phyloP scores from a whole-genome alignment of 108 stramenopile species.

The Skeletonema costatum region DNA sequence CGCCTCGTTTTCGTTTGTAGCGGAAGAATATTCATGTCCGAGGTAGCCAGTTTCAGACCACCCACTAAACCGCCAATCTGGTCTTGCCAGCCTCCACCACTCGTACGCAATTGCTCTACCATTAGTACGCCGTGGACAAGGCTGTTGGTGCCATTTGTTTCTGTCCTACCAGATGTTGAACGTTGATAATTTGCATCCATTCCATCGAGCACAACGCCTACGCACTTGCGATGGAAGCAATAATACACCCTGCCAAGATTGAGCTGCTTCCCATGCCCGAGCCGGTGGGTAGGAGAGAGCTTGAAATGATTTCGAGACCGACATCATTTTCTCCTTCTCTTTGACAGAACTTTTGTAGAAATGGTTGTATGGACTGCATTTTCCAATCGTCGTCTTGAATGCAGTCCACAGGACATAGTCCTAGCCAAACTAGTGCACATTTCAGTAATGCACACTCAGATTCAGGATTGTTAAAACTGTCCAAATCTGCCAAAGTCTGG shows the following conservation, averaged over 20 bases:
- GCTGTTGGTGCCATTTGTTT: conserved; percentile 20
- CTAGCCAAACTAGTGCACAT: conserved; percentile 62
- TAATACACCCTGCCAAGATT: conserved; percentile 77
- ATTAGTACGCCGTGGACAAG: conserved; percentile 63
- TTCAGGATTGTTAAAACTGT: conserved; percentile 56
- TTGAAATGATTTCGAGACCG: conserved; percentile 67
- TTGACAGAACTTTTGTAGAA: conserved; percentile 61
- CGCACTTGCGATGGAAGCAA: conserved; percentile 56
- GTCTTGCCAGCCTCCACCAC: conserved; percentile 93
- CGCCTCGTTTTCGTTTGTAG: conserved; percentile 46
- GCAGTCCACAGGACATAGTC: conserved; percentile 50
- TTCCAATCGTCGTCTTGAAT: conserved; percentile 14
- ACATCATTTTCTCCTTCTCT: conserved; percentile 37
- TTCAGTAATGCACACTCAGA: conserved; percentile 74
- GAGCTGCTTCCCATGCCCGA: conserved; percentile 86
- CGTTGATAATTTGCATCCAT: neutral
- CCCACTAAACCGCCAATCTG: conserved; percentile 75
- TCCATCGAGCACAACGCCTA: conserved; percentile 46
- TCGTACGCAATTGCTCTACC: conserved; percentile 80
- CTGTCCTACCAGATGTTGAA: conserved; percentile 3
- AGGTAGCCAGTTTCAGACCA: conserved; percentile 64
- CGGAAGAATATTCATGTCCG: conserved; percentile 46
- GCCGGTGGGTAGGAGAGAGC: conserved; percentile 77
- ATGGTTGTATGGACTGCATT: conserved; percentile 42
- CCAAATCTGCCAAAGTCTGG: conserved; percentile 40